Conservation (phyloP, 768 basidiomycete species). For the Auricularia sp. region DNA sequence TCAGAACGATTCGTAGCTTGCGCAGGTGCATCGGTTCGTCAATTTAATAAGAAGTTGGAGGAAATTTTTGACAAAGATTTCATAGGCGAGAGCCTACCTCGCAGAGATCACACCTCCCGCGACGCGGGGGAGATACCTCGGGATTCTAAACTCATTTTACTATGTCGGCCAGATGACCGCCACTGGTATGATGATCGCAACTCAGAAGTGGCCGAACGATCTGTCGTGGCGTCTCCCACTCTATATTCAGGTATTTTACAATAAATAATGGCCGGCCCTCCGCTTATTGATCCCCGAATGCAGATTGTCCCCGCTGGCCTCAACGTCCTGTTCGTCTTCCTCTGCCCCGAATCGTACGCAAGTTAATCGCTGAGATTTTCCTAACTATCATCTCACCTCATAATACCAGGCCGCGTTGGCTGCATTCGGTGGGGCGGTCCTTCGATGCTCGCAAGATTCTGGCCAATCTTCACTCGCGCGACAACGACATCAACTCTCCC, state of each 20-base stretch:
- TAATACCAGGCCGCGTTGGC: conserved; percentile 38
- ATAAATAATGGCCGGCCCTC: background rate
- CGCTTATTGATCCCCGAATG: background rate
- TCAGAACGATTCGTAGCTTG: no score
- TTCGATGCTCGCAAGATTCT: conserved; percentile 36
- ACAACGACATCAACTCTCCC: conserved; percentile 37
- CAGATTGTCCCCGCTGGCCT: conserved; percentile 38
- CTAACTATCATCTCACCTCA: background rate
- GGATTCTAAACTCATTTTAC: conserved; percentile 39
- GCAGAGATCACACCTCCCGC: conserved; percentile 42
- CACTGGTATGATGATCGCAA: conserved; percentile 46
- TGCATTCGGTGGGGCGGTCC: conserved; percentile 37
- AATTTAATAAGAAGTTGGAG: no score
- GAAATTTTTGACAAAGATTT: no score
- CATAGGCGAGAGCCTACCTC: conserved; percentile 37
- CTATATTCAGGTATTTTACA: conserved; percentile 32
- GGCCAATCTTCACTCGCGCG: conserved; percentile 39
- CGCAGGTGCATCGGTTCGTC: no score
- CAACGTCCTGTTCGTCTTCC: conserved; percentile 37
- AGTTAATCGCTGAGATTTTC: background rate
- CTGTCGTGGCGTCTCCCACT: conserved; percentile 42
- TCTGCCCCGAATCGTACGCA: conserved; percentile 42
- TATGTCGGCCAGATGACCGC: conserved; percentile 45
- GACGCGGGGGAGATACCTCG: conserved; percentile 39
- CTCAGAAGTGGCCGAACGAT: conserved; percentile 33